Evolutionary conservation across 2,329 filamentous ascomycete genomes (phyloP).

Genomic region (Alternaria gansuensis): DNA sequence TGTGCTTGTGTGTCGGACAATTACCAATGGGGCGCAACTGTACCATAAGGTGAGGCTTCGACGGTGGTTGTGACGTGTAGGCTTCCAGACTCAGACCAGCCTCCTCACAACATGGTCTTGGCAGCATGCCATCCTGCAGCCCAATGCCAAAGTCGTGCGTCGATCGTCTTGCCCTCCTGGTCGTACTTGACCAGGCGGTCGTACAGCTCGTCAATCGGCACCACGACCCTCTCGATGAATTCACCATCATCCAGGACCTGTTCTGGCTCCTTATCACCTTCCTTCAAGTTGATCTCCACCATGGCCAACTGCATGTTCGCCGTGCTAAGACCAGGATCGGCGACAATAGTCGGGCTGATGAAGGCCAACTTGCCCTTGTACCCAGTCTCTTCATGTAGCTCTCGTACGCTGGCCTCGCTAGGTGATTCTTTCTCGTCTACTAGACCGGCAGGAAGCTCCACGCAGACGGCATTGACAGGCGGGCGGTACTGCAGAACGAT

Average conservation of each 20-base stretch:
- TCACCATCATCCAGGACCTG: constrained; percentile 69
- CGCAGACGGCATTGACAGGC: constrained; percentile 65
- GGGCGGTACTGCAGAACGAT: constrained; percentile 69
- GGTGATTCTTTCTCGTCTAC: constrained; percentile 67
- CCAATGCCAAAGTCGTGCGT: constrained; percentile 69
- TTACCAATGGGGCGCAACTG: not conserved
- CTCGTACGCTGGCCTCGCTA: constrained; percentile 64
- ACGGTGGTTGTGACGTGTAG: not conserved
- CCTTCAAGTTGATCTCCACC: constrained; percentile 65
- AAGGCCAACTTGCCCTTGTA: constrained; percentile 63
- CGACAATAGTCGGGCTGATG: constrained; percentile 72
- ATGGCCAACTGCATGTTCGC: constrained; percentile 70
- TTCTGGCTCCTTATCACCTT: constrained; percentile 62
- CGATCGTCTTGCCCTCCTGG: constrained; percentile 62
- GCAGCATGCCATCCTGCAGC: constrained; percentile 65
- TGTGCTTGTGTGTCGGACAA: not conserved
- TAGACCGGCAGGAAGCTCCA: constrained; percentile 69
- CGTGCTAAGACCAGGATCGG: constrained; percentile 68
- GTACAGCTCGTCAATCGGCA: constrained; percentile 66
- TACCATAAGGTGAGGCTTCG: not conserved
- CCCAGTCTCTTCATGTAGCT: constrained; percentile 70
- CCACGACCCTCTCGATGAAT: constrained; percentile 67
- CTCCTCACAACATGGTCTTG: constrained; percentile 40
- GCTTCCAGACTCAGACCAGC: not conserved
- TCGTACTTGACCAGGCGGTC: constrained; percentile 60